Conservation (phyloP, 352 stramenopile species). For the Saprolegnia parasitica region DNA sequence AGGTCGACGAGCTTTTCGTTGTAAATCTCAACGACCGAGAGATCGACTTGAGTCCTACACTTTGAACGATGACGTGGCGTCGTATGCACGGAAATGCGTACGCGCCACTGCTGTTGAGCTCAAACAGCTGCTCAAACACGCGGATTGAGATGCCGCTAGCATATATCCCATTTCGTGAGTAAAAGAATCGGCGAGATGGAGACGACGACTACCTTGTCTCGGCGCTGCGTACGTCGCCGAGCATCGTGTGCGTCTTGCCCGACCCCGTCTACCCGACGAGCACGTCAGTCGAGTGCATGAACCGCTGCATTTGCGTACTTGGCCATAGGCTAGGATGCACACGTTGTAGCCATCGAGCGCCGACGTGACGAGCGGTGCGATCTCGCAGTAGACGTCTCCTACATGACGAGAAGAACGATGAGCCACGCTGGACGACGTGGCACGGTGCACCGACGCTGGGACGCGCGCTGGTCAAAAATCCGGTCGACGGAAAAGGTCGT, state of each 20-base stretch:
- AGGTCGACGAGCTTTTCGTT: slow-evolving; percentile 85
- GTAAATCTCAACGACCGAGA: slow-evolving; percentile 69
- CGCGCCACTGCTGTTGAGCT: neutral
- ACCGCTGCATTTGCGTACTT: slow-evolving; percentile 38
- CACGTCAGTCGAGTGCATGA: neutral
- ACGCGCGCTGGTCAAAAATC: slow-evolving; percentile 74
- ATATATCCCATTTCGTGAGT: too few species aligned
- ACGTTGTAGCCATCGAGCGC: slow-evolving; percentile 90
- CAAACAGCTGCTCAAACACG: slow-evolving; percentile 27
- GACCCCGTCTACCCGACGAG: slow-evolving; percentile 34
- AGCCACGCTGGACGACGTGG: slow-evolving; percentile 37
- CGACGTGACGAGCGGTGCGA: slow-evolving; percentile 84
- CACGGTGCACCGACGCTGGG: slow-evolving; percentile 47
- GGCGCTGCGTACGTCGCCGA: slow-evolving; percentile 27
- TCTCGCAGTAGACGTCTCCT: slow-evolving; percentile 88
- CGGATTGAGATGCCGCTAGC: slow-evolving; percentile 15
- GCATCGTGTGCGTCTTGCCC: slow-evolving; percentile 43
- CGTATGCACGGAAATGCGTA: neutral
- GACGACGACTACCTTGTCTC: neutral
- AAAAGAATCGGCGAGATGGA: neutral
- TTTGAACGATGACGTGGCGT: neutral
- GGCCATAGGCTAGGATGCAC: slow-evolving; percentile 95
- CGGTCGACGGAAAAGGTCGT: neutral
- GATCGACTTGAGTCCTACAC: slow-evolving; percentile 9
- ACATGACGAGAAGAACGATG: slow-evolving; percentile 35